Percentiles rank a stretch among this genome's conserved stretches.
Evolutionary conservation across 257 asterid species (phyloP).

Genomic region (Handroanthus guayacan): DNA sequence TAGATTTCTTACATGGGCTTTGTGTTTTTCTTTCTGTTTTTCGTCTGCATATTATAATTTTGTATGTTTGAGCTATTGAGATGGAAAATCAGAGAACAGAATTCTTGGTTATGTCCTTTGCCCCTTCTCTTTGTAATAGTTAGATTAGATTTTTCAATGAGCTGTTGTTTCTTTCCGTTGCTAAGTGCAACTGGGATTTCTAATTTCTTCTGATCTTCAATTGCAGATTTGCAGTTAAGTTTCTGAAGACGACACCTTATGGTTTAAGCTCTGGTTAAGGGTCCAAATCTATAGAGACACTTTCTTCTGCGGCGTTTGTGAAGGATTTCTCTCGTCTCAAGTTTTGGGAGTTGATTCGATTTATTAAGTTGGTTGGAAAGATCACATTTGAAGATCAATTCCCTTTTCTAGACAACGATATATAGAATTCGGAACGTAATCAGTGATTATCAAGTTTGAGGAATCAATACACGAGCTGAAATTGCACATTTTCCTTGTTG

Average conservation of each 20-base stretch:
- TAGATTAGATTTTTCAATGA: neutral
- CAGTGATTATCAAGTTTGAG: neutral
- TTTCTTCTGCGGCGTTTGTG: neutral
- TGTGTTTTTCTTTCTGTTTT: neutral
- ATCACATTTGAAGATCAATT: neutral
- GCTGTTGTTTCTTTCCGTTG: neutral
- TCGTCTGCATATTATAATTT: neutral
- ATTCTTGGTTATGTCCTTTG: neutral
- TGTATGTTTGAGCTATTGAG: neutral
- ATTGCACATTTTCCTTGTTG: too few relatives aligned
- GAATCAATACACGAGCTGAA: neutral
- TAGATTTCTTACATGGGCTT: constrained; percentile 21
- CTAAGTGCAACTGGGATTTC: neutral
- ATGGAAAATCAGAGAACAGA: neutral
- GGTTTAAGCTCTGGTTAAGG: neutral
- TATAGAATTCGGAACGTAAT: neutral
- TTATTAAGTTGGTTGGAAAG: neutral
- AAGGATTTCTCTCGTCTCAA: neutral
- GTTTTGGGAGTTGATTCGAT: too few relatives aligned
- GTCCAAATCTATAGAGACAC: neutral
- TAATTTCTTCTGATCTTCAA: constrained; percentile 25
- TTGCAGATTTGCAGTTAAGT: constrained; percentile 13
- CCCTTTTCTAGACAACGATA: too few relatives aligned
- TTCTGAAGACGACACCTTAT: neutral
- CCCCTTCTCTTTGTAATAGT: neutral